Evolutionary conservation across 306 rosid genomes (phyloP), one percentile per base, ranked within the genome.

Genomic region (Phaseolus lunatus): DNA sequence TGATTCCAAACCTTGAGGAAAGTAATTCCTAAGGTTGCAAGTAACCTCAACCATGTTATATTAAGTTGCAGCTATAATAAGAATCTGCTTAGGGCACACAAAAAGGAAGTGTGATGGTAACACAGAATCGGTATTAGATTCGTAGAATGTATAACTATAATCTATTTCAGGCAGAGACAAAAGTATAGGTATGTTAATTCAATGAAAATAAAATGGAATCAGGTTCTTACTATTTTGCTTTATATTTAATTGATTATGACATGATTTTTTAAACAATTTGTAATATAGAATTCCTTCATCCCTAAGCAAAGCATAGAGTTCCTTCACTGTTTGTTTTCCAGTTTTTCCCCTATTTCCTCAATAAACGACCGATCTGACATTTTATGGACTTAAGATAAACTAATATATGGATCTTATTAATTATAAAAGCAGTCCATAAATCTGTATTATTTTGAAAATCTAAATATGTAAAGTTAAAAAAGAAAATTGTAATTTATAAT

Each of bases 1-100:
- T 33, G 1, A 33, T 7, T 33, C 6, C 35, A 31, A 67, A 67
- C 7, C 12, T 61, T n/a, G 7, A 13, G 15, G 31, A 35, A 56
- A 67, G 27, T 11, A 20, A 67, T 69, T 19, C 50, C 79, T 78
- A 77, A 22, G 39, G n/a, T 57, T 58, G 35, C 23, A 70, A 52
- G 74, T 16, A 70, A 76, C 65, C 64, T 37, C 45, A 70, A 48
- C 20, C 20, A 15, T 52, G 82, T 29, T 45, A 45, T 8, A 26
- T 39, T 3, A 29, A 62, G 39, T 1, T 52, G 66, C 29, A 47
- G 53, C 16, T 22, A 48, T 9, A 33, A 20, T 56, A 61, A 68
- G 82, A 78, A 68, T 68, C 52, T 78, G 61, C 61, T 43, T 68
- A 64, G 52, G 63, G 76, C 63, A 80, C 69, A 70, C 74, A 54